These are phyloP conservation scores for Xylariomycetidae sp. DNA, from an alignment of 2,329 filamentous ascomycete species.

Conservation along the genomic window DNA sequence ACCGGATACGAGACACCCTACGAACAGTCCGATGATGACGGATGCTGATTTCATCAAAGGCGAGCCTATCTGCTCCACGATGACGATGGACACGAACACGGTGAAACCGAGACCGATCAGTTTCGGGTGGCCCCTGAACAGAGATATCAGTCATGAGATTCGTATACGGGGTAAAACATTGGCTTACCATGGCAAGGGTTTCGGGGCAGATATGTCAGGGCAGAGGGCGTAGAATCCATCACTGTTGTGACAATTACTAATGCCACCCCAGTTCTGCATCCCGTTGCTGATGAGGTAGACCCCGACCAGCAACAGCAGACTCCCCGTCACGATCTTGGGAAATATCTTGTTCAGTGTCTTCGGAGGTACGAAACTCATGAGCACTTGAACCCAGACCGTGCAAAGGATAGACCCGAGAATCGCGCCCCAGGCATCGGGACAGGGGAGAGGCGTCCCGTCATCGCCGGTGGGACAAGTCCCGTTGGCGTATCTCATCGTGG, in stretches of 20 bases:
- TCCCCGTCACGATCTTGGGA: constrained; percentile 67
- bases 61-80: constrained; percentile 64
- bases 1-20: constrained; percentile 63
- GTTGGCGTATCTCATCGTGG: constrained; percentile 58
- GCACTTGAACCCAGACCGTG: constrained; percentile 53
- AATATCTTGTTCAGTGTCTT: constrained; percentile 55
- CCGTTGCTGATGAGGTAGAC: constrained; percentile 58
- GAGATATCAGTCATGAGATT: too few species aligned
- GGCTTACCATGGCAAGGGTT: constrained; percentile 47
- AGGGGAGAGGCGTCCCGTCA: constrained; percentile 54
- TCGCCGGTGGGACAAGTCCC: constrained; percentile 57
- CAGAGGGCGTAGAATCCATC: constrained; percentile 50
- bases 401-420: constrained; percentile 51
- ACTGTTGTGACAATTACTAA: constrained; percentile 47
- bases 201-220: constrained; percentile 53
- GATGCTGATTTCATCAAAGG: constrained; percentile 67
- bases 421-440: constrained; percentile 62
- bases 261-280: constrained; percentile 66
- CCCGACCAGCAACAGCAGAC: constrained; percentile 63
- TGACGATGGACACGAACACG: constrained; percentile 64
- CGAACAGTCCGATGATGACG: constrained; percentile 59
- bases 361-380: constrained; percentile 60
- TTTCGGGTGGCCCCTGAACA: constrained; percentile 47
- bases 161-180: too few species aligned
- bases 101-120: constrained; percentile 66